Base-by-base conservation (phyloP, 179 eudicot genomes). In the Actinidia arguta region DNA sequence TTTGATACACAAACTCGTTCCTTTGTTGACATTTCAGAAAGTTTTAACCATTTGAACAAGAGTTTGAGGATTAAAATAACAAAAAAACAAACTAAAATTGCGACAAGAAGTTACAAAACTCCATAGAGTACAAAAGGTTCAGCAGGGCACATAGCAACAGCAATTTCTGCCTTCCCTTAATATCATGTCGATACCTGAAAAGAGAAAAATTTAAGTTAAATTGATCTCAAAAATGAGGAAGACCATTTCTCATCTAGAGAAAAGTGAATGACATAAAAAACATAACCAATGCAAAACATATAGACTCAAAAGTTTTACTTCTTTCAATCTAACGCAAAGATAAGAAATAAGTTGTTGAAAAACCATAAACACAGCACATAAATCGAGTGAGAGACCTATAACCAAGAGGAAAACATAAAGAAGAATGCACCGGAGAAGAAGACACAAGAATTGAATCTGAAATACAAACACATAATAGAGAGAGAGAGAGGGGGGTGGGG, bases 81-180 rank as follows among this genome's bases (percentile, higher is more conserved):
- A 51, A 70, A 11, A n/a, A 13, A 78, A 24, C 12, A 22, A 64
- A 42, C 24, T 3, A 59, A 64, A 16, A 47, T 16, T 27, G 5
- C 22, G 8, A 24, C 52, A 64, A 66, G 36, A 52, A 58, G 22
- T 25, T 83, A 66, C 90, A 44, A 58, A 97, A 98, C 99, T 90
- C 99, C 98, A 88, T 97, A 95, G 54, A 95, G 98, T 75, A 97
- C 98, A 88, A 88, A 94, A 50, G 98, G 98, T 81, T 95, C 98
- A 71, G 90, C 89, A 25, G 93, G 98, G 88, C 95, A 95, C 94
- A 93, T 95, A 46, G 98, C 98, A 82, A 97, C 94, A 78, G 99
- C 99, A 90, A 91, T 93, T 87, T 95, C 98, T 3, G 98, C 99
- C 82, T 95, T 92, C 78, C 95, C 99, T 83, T 92, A 82, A 85